Conservation (phyloP, 352 stramenopile species). For the Phytophthora uliginosa region DNA sequence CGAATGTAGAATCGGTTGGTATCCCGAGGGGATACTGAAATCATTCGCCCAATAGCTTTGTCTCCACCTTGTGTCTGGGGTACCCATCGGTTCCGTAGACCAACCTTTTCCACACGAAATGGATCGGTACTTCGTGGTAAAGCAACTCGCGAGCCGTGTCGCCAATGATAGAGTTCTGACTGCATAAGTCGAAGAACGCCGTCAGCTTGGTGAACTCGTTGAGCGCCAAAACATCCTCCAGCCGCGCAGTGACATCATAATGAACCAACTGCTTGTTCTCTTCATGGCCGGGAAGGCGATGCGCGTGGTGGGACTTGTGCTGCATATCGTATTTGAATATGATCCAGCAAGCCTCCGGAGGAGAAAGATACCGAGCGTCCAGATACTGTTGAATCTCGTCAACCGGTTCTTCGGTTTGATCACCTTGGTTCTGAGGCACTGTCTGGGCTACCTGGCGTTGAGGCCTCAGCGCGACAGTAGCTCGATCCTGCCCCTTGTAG, state of each 20-base stretch:
- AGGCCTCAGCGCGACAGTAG: background rate
- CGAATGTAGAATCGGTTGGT: constrained; percentile 10
- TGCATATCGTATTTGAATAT: constrained; percentile 18
- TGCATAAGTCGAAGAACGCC: background rate
- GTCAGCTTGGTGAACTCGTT: background rate
- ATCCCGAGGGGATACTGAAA: constrained; percentile 11
- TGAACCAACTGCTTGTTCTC: background rate
- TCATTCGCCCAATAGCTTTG: constrained; percentile 10
- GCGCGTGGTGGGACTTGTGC: background rate
- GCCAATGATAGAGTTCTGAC: background rate
- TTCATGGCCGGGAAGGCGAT: constrained; percentile 2
- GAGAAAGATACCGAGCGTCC: constrained; percentile 12
- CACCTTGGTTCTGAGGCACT: no score
- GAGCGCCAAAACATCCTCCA: background rate
- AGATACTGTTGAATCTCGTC: background rate
- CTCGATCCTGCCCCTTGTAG: constrained; percentile 57
- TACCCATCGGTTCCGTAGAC: background rate
- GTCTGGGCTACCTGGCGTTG: background rate
- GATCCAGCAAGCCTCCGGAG: constrained; percentile 3
- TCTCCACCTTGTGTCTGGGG: background rate
- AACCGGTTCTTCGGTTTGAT: background rate
- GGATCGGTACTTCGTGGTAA: constrained; percentile 8
- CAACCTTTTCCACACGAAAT: constrained; percentile 13
- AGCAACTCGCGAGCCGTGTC: background rate
- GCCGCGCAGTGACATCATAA: background rate